Evolutionary conservation across 768 basidiomycete genomes (phyloP).

Genomic region (Lactarius vividus): DNA sequence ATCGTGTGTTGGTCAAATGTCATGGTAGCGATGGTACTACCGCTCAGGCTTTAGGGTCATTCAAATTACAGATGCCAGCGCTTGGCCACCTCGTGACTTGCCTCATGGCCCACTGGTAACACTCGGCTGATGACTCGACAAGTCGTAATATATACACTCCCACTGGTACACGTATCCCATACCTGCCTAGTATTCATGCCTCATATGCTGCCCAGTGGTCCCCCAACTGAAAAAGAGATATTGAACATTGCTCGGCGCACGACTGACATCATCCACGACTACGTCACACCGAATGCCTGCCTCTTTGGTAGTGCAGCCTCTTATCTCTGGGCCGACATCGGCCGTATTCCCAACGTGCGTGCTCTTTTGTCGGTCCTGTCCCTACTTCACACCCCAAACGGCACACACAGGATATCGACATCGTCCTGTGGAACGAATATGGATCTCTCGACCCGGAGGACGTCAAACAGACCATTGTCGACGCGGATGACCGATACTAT

Average conservation of each 20-base stretch:
- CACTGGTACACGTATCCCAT: too few species aligned
- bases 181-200: too few species aligned
- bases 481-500: conserved; percentile 11
- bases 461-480: not conserved
- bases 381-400: not conserved
- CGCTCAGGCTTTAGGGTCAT: too few species aligned
- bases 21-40: too few species aligned
- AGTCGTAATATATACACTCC: too few species aligned
- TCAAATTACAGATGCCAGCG: too few species aligned
- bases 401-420: conserved; percentile 9
- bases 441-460: not conserved
- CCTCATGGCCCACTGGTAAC: too few species aligned
- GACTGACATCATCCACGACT: not conserved
- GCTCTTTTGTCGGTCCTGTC: not conserved
- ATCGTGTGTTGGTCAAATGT: too few species aligned
- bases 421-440: not conserved
- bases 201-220: not conserved
- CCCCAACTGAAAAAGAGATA: conserved; percentile 11
- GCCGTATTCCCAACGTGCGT: conserved; percentile 9
- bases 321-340: conserved; percentile 11
- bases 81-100: too few species aligned
- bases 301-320: conserved; percentile 17
- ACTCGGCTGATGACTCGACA: too few species aligned
- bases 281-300: not conserved
- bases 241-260: conserved; percentile 17